These are phyloP conservation scores for Ustilaginoidea virens DNA, from an alignment of 2,329 filamentous ascomycete species.

Conservation along the genomic window DNA sequence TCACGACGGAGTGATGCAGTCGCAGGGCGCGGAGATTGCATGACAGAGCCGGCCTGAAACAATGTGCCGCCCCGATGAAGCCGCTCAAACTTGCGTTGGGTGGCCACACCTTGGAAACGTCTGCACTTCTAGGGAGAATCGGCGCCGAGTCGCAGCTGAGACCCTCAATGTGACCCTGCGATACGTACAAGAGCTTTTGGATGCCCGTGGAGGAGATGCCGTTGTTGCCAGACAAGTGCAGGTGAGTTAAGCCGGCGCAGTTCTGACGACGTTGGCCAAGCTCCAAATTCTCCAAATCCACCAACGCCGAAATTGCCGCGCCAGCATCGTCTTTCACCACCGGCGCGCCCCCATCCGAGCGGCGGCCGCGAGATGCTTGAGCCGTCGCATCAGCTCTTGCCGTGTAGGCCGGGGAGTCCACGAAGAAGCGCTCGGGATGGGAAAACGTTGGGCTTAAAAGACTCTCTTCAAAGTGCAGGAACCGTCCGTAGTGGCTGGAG, in stretches of 20 bases:
- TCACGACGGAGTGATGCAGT: constrained; percentile 46
- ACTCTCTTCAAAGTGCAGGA: constrained; percentile 32
- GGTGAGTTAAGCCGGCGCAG: constrained; percentile 30
- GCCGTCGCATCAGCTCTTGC: not conserved
- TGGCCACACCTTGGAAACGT: constrained; percentile 11
- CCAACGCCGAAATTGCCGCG: constrained; percentile 10
- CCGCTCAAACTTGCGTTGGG: constrained; percentile 22
- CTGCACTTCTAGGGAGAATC: constrained; percentile 11
- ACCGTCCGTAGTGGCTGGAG: constrained; percentile 22
- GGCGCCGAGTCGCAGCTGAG: constrained; percentile 33
- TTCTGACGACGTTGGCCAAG: no score
- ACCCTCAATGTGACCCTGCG: constrained; percentile 31
- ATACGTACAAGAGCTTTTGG: constrained; percentile 24
- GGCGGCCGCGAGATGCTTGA: not conserved
- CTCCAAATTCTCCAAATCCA: constrained; percentile 7
- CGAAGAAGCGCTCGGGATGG: constrained; percentile 31
- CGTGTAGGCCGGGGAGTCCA: constrained; percentile 27
- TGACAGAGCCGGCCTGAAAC: constrained; percentile 36
- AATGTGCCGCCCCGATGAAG: constrained; percentile 26
- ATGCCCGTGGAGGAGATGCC: constrained; percentile 30
- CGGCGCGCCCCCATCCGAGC: constrained; percentile 2
- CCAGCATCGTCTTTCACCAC: constrained; percentile 15
- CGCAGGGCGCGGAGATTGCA: constrained; percentile 36
- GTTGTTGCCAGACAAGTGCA: constrained; percentile 34
- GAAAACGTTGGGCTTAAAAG: constrained; percentile 25